Conservation (phyloP, 805 yeast genomes). For the Lipomyces mesembrius region DNA sequence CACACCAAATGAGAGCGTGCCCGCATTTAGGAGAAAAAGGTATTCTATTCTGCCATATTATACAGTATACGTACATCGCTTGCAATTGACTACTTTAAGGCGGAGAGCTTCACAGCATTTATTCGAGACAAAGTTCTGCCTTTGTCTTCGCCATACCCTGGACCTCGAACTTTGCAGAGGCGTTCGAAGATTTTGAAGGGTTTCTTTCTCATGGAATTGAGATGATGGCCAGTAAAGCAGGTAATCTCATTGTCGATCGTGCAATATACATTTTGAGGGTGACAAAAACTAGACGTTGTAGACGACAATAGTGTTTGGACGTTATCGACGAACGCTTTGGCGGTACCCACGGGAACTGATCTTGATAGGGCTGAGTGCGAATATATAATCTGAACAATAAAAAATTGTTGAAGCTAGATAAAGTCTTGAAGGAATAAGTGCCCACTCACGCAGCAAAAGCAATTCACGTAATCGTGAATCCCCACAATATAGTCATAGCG, state of each 20-base stretch:
- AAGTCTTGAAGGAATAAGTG: not conserved
- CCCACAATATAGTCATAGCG: constrained; percentile 1
- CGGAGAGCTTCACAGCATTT: not conserved
- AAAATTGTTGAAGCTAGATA: not conserved
- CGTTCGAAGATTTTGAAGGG: not conserved
- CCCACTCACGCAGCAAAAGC: not conserved
- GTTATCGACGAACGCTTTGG: no score
- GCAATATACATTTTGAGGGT: not conserved
- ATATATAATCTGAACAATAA: no score
- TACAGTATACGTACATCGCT: not conserved
- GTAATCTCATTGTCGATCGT: constrained; percentile 4
- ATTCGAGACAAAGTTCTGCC: constrained; percentile 5
- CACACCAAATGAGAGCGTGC: constrained; percentile 6
- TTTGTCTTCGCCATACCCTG: not conserved
- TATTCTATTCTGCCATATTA: not conserved
- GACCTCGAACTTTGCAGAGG: constrained; percentile 1
- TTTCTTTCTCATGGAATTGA: constrained; percentile 6
- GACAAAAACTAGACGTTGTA: not conserved
- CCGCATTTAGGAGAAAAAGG: constrained; percentile 4
- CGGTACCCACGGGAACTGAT: no score
- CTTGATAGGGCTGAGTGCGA: no score
- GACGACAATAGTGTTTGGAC: no score
- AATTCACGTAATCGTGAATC: not conserved
- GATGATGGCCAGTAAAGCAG: constrained; percentile 8
- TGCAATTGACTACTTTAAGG: not conserved